Percentiles rank a stretch among this genome's conserved stretches.
Conservation (phyloP, 768 basidiomycete species). For the Xerocomus spinulosus region DNA sequence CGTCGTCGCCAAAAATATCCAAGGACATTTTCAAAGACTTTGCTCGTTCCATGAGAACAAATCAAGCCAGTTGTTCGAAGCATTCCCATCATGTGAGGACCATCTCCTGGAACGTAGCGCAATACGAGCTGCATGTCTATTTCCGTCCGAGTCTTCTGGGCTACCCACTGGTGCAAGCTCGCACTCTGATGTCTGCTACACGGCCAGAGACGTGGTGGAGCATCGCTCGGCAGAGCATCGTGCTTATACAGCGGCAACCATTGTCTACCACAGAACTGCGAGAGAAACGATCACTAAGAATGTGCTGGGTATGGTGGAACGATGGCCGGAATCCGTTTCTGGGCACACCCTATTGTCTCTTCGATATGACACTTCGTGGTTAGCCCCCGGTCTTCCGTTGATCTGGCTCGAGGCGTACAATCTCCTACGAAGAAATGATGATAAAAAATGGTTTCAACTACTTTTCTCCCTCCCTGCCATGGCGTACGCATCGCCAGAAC, state of each 20-base stretch:
- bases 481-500: conserved; percentile 19
- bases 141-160: conserved; percentile 2
- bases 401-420: conserved; percentile 28
- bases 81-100: conserved; percentile 2
- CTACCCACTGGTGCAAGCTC: background rate
- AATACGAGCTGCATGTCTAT: background rate
- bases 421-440: conserved; percentile 13
- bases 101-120: conserved; percentile 15
- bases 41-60: conserved; percentile 7
- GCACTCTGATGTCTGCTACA: conserved; percentile 4
- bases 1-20: conserved; percentile 22
- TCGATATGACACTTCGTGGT: conserved; percentile 24
- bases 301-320: conserved; percentile 8
- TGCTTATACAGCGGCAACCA: conserved; percentile 8
- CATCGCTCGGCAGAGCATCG: conserved; percentile 3
- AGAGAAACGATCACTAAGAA: background rate
- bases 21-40: conserved; percentile 19
- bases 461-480: conserved; percentile 29
- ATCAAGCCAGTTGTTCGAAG: background rate
- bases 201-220: conserved; percentile 3
- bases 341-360: conserved; percentile 1
- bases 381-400: conserved; percentile 13
- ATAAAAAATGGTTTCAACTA: conserved; percentile 14
- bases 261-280: background rate
- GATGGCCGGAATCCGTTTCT: background rate